Evolutionary conservation across 441 rosid species (phyloP).

Genomic region (Gossypium aridum): DNA sequence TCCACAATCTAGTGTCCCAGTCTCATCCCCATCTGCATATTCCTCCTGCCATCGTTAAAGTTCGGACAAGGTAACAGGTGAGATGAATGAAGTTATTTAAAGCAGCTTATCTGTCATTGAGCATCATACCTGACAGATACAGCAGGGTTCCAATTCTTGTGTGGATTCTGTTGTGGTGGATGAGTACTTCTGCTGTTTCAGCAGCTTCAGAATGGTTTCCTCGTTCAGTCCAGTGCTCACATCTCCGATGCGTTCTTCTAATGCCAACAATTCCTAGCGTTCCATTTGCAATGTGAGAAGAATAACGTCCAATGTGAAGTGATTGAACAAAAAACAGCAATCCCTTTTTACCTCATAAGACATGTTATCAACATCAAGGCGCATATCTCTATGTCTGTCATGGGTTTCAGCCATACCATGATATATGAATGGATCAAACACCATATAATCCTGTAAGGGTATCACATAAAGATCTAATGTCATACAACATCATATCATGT

Average conservation of each 20-base stretch:
- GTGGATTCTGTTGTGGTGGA: conserved; percentile 20
- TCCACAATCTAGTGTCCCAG: conserved; percentile 75
- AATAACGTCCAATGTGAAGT: background rate
- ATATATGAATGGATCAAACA: conserved; percentile 56
- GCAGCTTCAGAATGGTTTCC: conserved; percentile 47
- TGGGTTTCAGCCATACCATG: conserved; percentile 63
- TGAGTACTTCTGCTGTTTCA: conserved; percentile 43
- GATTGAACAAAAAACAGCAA: conserved; percentile 1
- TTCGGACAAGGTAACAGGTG: background rate
- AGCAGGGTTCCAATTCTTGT: conserved; percentile 64
- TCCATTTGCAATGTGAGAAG: conserved; percentile 12
- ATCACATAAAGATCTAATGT: conserved; percentile 11
- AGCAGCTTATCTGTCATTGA: background rate
- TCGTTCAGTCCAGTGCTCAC: conserved; percentile 69
- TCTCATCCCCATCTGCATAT: conserved; percentile 53
- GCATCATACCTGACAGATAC: conserved; percentile 70
- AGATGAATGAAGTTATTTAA: background rate
- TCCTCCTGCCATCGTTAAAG: conserved; percentile 48
- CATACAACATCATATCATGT: background rate
- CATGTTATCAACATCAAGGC: conserved; percentile 89
- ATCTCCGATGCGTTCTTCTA: conserved; percentile 78
- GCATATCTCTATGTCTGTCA: conserved; percentile 83
- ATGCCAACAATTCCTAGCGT: conserved; percentile 73
- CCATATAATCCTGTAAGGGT: conserved; percentile 59
- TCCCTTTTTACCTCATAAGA: conserved; percentile 64